These are phyloP conservation scores for Craterostigma plantagineum DNA, from an alignment of 257 asterid species.

Conservation along the genomic window DNA sequence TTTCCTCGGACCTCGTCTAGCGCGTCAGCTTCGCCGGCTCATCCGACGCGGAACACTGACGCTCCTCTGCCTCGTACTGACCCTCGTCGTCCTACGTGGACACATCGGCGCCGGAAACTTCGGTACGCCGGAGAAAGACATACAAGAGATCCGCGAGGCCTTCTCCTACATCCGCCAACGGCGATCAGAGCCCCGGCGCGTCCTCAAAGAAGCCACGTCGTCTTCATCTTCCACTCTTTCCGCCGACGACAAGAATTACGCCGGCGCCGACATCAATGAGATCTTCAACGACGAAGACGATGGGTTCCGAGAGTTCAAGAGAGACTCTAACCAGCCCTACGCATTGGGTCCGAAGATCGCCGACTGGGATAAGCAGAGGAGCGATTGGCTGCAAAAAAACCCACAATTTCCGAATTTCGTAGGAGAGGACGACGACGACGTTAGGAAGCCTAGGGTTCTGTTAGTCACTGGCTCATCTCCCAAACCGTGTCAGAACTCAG, in stretches of 20 bases:
- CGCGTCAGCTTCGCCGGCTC: slow-evolving; percentile 28
- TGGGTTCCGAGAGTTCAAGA: slow-evolving; percentile 20
- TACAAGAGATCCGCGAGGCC: slow-evolving; percentile 40
- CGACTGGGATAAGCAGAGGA: slow-evolving; percentile 46
- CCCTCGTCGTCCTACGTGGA: slow-evolving; percentile 39
- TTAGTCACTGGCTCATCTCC: slow-evolving; percentile 27
- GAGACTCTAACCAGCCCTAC: slow-evolving; percentile 31
- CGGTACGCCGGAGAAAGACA: slow-evolving; percentile 61
- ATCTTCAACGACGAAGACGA: slow-evolving; percentile 39
- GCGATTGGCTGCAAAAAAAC: slow-evolving; percentile 16
- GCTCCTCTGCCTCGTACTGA: slow-evolving; percentile 33
- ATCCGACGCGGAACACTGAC: slow-evolving; percentile 35
- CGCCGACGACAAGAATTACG: slow-evolving; percentile 16
- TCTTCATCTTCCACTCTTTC: too few relatives aligned
- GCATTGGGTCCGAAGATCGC: slow-evolving; percentile 38
- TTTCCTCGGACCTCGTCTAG: slow-evolving; percentile 23
- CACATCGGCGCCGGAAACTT: slow-evolving; percentile 52
- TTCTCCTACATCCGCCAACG: slow-evolving; percentile 32
- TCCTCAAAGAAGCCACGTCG: slow-evolving; percentile 36
- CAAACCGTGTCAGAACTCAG: slow-evolving; percentile 20
- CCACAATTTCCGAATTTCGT: slow-evolving; percentile 9
- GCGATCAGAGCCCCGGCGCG: slow-evolving; percentile 35
- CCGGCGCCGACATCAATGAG: slow-evolving; percentile 27
- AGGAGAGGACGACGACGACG: slow-evolving; percentile 5
- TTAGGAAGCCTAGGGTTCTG: slow-evolving; percentile 12